A percentile compares a stretch with the other conserved stretches of the same genome.
These are phyloP conservation scores for Endocarpon pusillum DNA, from an alignment of 495 filamentous ascomycete species.

Conservation along the genomic window DNA sequence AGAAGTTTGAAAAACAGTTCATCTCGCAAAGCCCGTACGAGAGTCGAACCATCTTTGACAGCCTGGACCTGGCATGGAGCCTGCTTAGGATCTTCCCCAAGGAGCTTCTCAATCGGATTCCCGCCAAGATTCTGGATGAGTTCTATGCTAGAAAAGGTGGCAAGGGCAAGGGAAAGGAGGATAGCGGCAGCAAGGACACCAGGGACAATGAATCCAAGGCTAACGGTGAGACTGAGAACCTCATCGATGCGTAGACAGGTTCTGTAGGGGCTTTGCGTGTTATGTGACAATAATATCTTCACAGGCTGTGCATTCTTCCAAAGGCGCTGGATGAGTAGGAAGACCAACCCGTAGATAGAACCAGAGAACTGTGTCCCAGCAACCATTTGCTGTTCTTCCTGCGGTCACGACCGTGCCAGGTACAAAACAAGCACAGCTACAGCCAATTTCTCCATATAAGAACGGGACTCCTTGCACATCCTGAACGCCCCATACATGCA, in stretches of 20 bases:
- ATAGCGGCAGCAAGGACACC: slow-evolving; percentile 44
- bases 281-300: too few species aligned
- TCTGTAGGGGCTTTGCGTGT: too few species aligned
- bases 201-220: slow-evolving; percentile 47
- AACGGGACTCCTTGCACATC: too few species aligned
- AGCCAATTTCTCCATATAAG: too few species aligned
- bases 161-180: slow-evolving; percentile 30
- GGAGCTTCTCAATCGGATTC: slow-evolving; percentile 94
- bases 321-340: too few species aligned
- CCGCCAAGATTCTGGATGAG: slow-evolving; percentile 79
- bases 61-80: slow-evolving; percentile 89
- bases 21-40: slow-evolving; percentile 89
- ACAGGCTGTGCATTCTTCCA: too few species aligned
- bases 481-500: too few species aligned
- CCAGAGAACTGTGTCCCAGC: too few species aligned
- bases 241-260: slow-evolving; percentile 43
- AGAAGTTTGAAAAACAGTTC: slow-evolving; percentile 91
- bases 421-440: too few species aligned
- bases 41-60: slow-evolving; percentile 73
- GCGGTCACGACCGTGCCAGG: too few species aligned
- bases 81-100: slow-evolving; percentile 90
- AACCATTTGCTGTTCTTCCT: too few species aligned
- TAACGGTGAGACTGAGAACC: slow-evolving; percentile 35
- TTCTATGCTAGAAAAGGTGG: slow-evolving; percentile 67
- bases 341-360: too few species aligned